Evolutionary conservation across 495 filamentous ascomycete genomes (phyloP), one percentile per base, ranked within the genome.

Genomic region (Hypoxylon lenormandii): DNA sequence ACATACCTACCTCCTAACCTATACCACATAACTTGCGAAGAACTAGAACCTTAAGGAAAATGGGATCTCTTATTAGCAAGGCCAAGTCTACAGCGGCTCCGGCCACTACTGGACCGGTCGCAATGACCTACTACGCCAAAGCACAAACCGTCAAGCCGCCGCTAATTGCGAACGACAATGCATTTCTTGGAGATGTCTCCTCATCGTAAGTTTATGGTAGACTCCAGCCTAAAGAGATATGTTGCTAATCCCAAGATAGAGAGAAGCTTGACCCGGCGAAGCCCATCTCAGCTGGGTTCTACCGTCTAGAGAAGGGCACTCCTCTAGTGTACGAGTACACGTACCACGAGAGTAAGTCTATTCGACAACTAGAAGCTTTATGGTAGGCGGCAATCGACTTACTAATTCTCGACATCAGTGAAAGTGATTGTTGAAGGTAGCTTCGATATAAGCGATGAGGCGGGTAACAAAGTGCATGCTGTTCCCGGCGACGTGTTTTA

Each of bases 351-450:
- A 91, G 68, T 71, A 58, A 63, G 68, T n/a, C 21, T 16, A 4
- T 7, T 33, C 30, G 10, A 19, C 86, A 86, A 46, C 57, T 7
- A 23, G 2, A 15, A 47, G 1, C 11, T 37, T 40, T 21, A 13
- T 5, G 15, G 38, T n/a, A 10, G 3, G 13, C 33, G 22, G 37
- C 22, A 38, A 23, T 36, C 6, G 40, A 15, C 1, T 18, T 53
- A 36, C 23, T 19, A 16, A 5, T 28, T 10, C 16, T 13, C 33
- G 22, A 8, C 30, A 0, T 4, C 7, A 71, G 68, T 78, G 78
- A 92, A 92, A 80, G 91, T 93, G 65, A 90, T 93, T 65, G 78
- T 94, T 5, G 90, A 93, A 69, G 91, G 91, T 51, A 84, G 87
- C 66, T 92, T 90, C 68, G 86, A 90, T 66, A 92, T 94, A 67